Evolutionary conservation across 352 stramenopile genomes (phyloP).

Genomic region (Globisporangium acanthophoron): DNA sequence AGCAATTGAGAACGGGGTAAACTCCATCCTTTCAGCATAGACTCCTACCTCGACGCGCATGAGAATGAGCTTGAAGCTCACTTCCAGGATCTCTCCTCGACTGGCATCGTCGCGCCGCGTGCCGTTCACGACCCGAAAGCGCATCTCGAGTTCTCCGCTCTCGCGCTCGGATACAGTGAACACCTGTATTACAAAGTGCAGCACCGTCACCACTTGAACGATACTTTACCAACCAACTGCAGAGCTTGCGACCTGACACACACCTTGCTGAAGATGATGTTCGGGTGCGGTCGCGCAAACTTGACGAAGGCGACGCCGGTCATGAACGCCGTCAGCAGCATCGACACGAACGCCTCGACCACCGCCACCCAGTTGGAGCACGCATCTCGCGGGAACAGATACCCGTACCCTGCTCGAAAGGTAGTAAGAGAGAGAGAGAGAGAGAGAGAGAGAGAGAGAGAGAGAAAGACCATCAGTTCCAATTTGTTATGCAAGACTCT

Average conservation of each 20-base stretch:
- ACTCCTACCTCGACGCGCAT: conserved; percentile 48
- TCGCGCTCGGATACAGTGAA: conserved; percentile 36
- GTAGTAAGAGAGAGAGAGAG: not conserved
- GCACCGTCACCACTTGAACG: not conserved
- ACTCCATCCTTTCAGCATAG: too few relatives aligned
- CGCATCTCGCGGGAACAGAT: conserved; percentile 35
- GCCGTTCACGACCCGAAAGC: conserved; percentile 53
- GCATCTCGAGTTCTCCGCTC: conserved; percentile 30
- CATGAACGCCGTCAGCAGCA: conserved; percentile 54
- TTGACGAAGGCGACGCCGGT: conserved; percentile 63
- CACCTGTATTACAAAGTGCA: conserved; percentile 10
- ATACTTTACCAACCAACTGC: not conserved
- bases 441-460: not conserved
- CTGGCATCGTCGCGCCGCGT: conserved; percentile 31
- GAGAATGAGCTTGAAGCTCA: conserved; percentile 56
- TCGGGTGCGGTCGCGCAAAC: conserved; percentile 41
- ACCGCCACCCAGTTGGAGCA: conserved; percentile 49
- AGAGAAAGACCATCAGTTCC: not conserved
- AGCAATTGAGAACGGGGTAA: not conserved
- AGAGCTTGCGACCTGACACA: not conserved
- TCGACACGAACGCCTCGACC: conserved; percentile 48
- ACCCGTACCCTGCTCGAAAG: conserved; percentile 28
- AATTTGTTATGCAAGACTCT: too few relatives aligned
- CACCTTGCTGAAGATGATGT: conserved; percentile 46
- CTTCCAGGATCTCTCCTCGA: conserved; percentile 47